These are phyloP conservation scores for Lepiota subincarnata DNA, from an alignment of 768 basidiomycete species.

Conservation along the genomic window DNA sequence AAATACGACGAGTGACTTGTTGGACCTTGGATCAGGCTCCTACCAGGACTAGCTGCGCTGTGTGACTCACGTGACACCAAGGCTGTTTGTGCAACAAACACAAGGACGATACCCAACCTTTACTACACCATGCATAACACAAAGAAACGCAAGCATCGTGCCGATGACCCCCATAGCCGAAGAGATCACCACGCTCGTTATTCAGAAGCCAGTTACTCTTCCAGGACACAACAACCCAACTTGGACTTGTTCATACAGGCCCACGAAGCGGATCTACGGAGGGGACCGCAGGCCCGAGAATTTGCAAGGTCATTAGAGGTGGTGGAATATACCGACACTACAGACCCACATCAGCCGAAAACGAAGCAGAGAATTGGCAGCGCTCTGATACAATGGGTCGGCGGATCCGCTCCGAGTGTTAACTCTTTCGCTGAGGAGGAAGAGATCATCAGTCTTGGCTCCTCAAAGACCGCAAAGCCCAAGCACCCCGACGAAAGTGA, in stretches of 20 bases:
- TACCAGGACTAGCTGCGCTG: too few species aligned
- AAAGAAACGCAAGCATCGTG: conserved; percentile 9
- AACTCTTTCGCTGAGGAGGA: conserved; percentile 20
- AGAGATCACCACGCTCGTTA: not conserved
- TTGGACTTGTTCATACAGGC: conserved; percentile 55
- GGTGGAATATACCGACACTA: conserved; percentile 14
- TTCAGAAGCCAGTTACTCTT: not conserved
- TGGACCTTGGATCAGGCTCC: too few species aligned
- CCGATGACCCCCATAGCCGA: not conserved
- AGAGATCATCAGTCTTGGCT: conserved; percentile 13
- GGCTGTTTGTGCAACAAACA: conserved; percentile 16
- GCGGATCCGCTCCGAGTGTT: conserved; percentile 2
- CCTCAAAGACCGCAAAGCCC: not conserved
- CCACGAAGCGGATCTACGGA: conserved; percentile 71
- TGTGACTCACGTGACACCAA: not conserved
- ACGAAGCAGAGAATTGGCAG: conserved; percentile 23
- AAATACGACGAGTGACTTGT: too few species aligned
- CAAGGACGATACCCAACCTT: conserved; percentile 15
- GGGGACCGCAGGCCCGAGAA: conserved; percentile 40
- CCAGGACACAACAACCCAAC: conserved; percentile 16
- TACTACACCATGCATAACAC: not conserved
- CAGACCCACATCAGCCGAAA: conserved; percentile 11
- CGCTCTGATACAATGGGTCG: conserved; percentile 32
- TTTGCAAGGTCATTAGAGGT: conserved; percentile 37
- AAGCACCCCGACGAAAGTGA: conserved; percentile 1